Base-by-base conservation (phyloP, 768 basidiomycete genomes). In the Mycena rebaudengoi region DNA sequence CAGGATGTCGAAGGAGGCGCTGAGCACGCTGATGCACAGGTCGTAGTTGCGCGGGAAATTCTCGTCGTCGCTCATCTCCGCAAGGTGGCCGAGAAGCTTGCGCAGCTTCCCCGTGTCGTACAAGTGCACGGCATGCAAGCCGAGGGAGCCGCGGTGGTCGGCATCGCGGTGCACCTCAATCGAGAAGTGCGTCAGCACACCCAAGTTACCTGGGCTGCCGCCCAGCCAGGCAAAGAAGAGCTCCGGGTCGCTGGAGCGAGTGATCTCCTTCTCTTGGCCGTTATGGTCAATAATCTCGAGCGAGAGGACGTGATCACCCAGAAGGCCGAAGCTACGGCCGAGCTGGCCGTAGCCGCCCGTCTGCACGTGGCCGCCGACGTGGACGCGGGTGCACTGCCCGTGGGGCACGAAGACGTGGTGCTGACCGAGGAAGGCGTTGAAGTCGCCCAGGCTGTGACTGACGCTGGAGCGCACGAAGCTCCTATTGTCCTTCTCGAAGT, bases 261-360 rank as follows among this genome's bases (percentile, higher is more conserved):
- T 54, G 37, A 63, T 63, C 53, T 63, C 61, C 32, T 39, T 29
- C 53, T 55, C 61, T 29, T 50, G 33, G 20, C 61, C 61, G 37
- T 55, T 46, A 25, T 37, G 45, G 23, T 63, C 61, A 21, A 63
- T 56, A 25, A 63, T 63, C 37, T 63, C 61, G 33, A 63, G 61
- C 25, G 53, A 33, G 28, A 46, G 14, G 7, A 63, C 37, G 46
- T 63, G 53, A 33, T 62, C 60, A 6, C 60, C 60, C 11, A 62
- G 41, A 14, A 62, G 43, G 28, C 60, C 60, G 33, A 62, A 62
- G 52, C 60, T 62, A 16, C 60, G 60, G n/a, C 60, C 60, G 25
- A 62, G 59, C 59, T 60, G 59, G 35, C 59, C 59, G 48, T 60
- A 60, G 7, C 59, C 59, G 39, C 59, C 59, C 29, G 59, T 60